These are phyloP conservation scores for Euphorbia peplus DNA, from an alignment of 345 rosid species.

Conservation along the genomic window DNA sequence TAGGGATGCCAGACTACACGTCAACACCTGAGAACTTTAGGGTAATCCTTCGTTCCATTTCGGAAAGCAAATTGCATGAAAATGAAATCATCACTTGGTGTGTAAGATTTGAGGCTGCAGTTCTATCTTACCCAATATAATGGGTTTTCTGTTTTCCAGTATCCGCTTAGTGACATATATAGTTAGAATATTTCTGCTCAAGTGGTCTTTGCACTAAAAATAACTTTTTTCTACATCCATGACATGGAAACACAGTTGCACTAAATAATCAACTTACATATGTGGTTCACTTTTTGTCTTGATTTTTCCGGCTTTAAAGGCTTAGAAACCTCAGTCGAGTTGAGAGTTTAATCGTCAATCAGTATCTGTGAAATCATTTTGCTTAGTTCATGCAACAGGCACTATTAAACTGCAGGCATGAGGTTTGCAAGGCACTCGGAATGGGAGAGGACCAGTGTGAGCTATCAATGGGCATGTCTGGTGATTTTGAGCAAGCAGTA, in stretches of 20 bases:
- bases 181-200: neutral
- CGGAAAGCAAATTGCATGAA: neutral
- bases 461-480: conserved; percentile 96
- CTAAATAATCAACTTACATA: neutral
- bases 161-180: neutral
- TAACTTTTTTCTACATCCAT: neutral
- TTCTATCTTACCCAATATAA: neutral
- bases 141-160: neutral
- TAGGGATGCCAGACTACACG: conserved; percentile 84
- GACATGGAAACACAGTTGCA: neutral
- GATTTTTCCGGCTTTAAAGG: neutral
- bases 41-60: conserved; percentile 36
- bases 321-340: neutral
- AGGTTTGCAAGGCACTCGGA: conserved; percentile 82
- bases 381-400: conserved; percentile 36
- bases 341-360: neutral
- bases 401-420: conserved; percentile 59
- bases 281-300: neutral
- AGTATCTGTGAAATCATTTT: neutral
- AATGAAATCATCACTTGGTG: conserved; percentile 5
- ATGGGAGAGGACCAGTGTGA: conserved; percentile 67
- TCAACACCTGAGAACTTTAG: conserved; percentile 88
- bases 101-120: neutral
- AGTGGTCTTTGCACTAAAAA: neutral
- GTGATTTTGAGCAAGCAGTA: conserved; percentile 91